Conservation (phyloP, 257 asterid species). For the Nicotiana knightiana region DNA sequence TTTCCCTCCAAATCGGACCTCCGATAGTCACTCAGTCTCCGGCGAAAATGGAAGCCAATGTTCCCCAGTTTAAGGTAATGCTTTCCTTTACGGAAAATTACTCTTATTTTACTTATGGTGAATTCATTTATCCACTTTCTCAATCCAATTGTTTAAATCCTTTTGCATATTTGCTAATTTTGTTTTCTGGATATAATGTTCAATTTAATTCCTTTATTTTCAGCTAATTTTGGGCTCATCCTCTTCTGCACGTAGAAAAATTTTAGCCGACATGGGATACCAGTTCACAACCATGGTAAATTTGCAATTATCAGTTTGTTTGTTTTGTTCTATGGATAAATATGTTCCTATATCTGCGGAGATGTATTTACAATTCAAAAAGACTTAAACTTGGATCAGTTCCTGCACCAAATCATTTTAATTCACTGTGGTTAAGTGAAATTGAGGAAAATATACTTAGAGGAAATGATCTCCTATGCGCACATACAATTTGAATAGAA, state of each 20-base stretch:
- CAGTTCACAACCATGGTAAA: constrained; percentile 64
- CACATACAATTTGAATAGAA: no score
- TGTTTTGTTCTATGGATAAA: not conserved
- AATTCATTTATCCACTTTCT: not conserved
- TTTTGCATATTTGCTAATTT: not conserved
- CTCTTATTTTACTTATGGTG: not conserved
- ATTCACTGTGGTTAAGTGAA: not conserved
- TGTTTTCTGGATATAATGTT: no score
- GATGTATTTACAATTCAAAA: not conserved
- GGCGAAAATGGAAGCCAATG: constrained; percentile 19
- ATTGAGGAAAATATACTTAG: not conserved
- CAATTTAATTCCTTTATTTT: not conserved
- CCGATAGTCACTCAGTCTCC: not conserved
- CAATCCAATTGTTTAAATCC: not conserved
- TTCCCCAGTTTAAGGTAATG: constrained; percentile 21
- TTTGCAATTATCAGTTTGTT: not conserved
- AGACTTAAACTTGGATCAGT: not conserved
- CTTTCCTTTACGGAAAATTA: not conserved
- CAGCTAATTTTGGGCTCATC: constrained; percentile 92
- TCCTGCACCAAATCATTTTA: not conserved
- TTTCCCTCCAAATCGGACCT: not conserved
- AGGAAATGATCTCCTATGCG: no score
- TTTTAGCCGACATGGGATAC: constrained; percentile 70
- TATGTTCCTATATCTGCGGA: not conserved
- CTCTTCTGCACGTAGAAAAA: constrained; percentile 65